phyloP scores from a whole-genome alignment of 768 basidiomycete species.

The Xerocomellus dryophilus region DNA sequence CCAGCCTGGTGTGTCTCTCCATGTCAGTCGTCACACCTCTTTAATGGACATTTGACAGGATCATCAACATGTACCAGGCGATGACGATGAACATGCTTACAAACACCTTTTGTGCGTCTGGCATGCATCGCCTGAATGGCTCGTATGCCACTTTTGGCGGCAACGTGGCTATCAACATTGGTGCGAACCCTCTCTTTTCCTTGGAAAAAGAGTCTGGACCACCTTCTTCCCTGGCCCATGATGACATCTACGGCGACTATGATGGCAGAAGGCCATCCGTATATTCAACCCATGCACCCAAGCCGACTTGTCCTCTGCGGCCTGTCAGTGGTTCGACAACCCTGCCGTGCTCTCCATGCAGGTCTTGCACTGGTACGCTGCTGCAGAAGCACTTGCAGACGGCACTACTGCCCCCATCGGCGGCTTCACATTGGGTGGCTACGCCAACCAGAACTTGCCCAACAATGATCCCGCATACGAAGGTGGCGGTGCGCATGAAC shows the following conservation, averaged over 20 bases:
- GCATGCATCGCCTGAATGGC: conserved; percentile 76
- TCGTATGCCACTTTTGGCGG: conserved; percentile 74
- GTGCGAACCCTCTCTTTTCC: conserved; percentile 14
- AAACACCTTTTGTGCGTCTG: conserved; percentile 77
- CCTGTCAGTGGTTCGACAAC: conserved; percentile 73
- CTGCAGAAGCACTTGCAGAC: conserved; percentile 66
- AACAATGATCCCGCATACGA: conserved; percentile 58
- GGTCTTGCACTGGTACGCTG: conserved; percentile 69
- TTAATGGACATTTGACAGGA: conserved; percentile 8
- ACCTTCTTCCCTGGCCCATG: conserved; percentile 36
- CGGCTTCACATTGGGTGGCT: conserved; percentile 70
- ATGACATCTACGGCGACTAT: conserved; percentile 67
- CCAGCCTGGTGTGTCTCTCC: conserved; percentile 49
- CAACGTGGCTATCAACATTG: conserved; percentile 61
- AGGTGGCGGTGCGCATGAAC: conserved; percentile 60
- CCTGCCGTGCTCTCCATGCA: conserved; percentile 60
- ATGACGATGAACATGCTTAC: conserved; percentile 43
- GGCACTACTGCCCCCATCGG: conserved; percentile 79
- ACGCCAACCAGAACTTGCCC: conserved; percentile 69
- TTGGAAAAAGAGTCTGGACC: conserved; percentile 38
- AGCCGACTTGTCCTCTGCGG: conserved; percentile 39
- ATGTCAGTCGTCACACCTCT: neutral
- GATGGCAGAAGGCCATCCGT: conserved; percentile 80
- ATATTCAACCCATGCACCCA: conserved; percentile 69
- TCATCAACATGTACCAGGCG: conserved; percentile 18